A percentile compares a stretch with the other conserved stretches of the same genome.
Evolutionary conservation across 331 rosid genomes (phyloP).

Genomic region (Pyracantha coccinea): DNA sequence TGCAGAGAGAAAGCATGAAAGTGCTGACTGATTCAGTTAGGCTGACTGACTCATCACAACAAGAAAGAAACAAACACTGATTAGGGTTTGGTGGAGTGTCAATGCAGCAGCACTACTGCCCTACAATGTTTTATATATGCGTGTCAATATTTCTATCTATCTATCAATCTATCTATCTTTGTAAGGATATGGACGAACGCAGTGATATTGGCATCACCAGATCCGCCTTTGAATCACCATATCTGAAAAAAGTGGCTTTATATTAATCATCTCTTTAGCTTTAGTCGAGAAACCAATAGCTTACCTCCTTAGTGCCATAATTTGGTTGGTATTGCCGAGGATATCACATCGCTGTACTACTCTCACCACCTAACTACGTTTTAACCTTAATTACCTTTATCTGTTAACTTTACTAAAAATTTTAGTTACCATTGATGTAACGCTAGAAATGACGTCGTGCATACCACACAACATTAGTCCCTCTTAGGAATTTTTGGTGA

Average conservation of each 20-base stretch:
- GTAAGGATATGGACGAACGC: not conserved
- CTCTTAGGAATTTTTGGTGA: too few relatives aligned
- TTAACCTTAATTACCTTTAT: not conserved
- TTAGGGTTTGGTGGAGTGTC: not conserved
- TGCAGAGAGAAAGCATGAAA: not conserved
- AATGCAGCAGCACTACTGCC: not conserved
- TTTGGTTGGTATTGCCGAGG: not conserved
- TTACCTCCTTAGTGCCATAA: conserved; percentile 3
- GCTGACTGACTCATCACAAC: not conserved
- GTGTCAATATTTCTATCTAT: too few relatives aligned
- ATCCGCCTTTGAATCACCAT: conserved; percentile 8
- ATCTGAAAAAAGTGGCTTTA: conserved; percentile 9
- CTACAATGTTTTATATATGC: not conserved
- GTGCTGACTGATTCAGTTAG: not conserved
- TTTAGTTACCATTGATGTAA: too few relatives aligned
- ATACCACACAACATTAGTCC: too few relatives aligned
- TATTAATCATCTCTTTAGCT: not conserved
- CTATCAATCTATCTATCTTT: too few relatives aligned
- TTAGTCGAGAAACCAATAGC: not conserved
- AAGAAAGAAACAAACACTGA: not conserved
- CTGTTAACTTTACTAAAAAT: not conserved
- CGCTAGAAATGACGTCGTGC: too few relatives aligned
- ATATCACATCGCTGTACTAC: not conserved
- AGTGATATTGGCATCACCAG: not conserved
- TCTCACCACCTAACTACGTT: not conserved